Evolutionary conservation across 31 red algal species (phyloP).

Genomic region (Asparagopsis taxiformis): DNA sequence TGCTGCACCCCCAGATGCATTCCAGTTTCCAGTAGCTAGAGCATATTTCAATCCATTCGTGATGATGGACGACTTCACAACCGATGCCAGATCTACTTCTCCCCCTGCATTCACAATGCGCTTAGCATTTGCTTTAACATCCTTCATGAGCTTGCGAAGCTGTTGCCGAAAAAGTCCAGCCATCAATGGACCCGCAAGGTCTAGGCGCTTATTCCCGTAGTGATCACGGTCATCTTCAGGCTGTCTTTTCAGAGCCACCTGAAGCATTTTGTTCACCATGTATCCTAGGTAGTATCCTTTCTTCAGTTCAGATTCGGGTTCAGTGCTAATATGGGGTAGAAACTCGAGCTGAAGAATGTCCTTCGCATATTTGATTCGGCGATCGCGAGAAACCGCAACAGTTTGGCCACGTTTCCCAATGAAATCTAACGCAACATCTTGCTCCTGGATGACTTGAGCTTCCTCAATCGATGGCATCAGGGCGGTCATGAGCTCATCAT

Average conservation of each 20-base stretch:
- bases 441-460: slow-evolving; percentile 83
- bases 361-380: slow-evolving; percentile 91
- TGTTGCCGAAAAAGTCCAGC: slow-evolving; percentile 91
- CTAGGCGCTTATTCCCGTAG: slow-evolving; percentile 96
- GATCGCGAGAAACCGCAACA: slow-evolving; percentile 35
- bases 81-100: slow-evolving; percentile 62
- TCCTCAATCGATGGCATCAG: slow-evolving; percentile 97
- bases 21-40: slow-evolving; percentile 97
- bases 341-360: slow-evolving; percentile 94
- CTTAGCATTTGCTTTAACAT: slow-evolving; percentile 73
- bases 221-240: slow-evolving; percentile 95
- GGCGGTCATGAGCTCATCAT: slow-evolving; percentile 93
- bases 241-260: slow-evolving; percentile 83
- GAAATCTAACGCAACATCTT: slow-evolving; percentile 87
- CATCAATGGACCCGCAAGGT: slow-evolving; percentile 91
- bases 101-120: slow-evolving; percentile 64
- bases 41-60: slow-evolving; percentile 96
- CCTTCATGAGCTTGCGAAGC: slow-evolving; percentile 84
- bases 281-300: slow-evolving; percentile 97
- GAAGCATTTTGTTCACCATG: slow-evolving; percentile 93
- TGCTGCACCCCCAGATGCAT: slow-evolving; percentile 56
- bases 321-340: slow-evolving; percentile 94
- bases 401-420: slow-evolving; percentile 89
- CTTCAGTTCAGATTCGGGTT: slow-evolving; percentile 68
- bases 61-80: slow-evolving; percentile 90